Percentiles rank a stretch among this genome's conserved stretches.
Evolutionary conservation across 2,329 filamentous ascomycete species (phyloP).

Genomic region (Ilyonectria robusta): DNA sequence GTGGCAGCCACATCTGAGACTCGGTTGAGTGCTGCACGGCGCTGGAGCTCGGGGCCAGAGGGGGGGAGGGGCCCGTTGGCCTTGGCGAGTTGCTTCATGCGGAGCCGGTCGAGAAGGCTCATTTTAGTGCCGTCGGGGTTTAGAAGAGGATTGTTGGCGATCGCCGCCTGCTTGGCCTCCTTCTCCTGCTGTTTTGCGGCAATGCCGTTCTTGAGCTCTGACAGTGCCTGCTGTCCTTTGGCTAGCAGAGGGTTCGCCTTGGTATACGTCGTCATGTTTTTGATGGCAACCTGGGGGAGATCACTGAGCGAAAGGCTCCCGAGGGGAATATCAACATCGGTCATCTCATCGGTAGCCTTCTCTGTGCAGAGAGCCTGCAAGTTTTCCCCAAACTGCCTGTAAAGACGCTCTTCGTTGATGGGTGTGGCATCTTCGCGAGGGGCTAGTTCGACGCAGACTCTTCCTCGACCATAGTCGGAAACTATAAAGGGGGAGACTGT

Average conservation of each 20-base stretch:
- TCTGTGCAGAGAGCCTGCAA: slow-evolving; percentile 63
- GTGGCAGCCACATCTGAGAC: slow-evolving; percentile 78
- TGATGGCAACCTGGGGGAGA: slow-evolving; percentile 55
- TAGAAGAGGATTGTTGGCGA: slow-evolving; percentile 49
- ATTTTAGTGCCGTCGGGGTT: slow-evolving; percentile 68
- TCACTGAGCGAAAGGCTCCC: slow-evolving; percentile 66
- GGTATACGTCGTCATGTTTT: slow-evolving; percentile 46
- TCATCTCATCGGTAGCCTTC: slow-evolving; percentile 41
- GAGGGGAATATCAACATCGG: slow-evolving; percentile 42
- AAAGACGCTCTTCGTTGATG: slow-evolving; percentile 66
- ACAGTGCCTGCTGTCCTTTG: slow-evolving; percentile 78
- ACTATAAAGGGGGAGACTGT: slow-evolving; percentile 59
- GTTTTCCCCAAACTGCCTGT: slow-evolving; percentile 68
- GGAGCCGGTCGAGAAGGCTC: slow-evolving; percentile 82
- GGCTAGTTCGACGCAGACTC: slow-evolving; percentile 72
- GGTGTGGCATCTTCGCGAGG: slow-evolving; percentile 53
- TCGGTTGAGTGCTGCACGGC: slow-evolving; percentile 76
- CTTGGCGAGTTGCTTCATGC: slow-evolving; percentile 76
- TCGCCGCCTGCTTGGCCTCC: slow-evolving; percentile 53
- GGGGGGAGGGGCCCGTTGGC: slow-evolving; percentile 70
- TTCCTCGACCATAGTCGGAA: slow-evolving; percentile 67
- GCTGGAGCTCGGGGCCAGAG: slow-evolving; percentile 69
- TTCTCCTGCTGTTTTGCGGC: slow-evolving; percentile 65
- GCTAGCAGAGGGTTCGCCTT: slow-evolving; percentile 71
- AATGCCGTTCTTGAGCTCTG: slow-evolving; percentile 77